Evolutionary conservation across 108 stramenopile species (phyloP).

Genomic region (Seminavis robusta): DNA sequence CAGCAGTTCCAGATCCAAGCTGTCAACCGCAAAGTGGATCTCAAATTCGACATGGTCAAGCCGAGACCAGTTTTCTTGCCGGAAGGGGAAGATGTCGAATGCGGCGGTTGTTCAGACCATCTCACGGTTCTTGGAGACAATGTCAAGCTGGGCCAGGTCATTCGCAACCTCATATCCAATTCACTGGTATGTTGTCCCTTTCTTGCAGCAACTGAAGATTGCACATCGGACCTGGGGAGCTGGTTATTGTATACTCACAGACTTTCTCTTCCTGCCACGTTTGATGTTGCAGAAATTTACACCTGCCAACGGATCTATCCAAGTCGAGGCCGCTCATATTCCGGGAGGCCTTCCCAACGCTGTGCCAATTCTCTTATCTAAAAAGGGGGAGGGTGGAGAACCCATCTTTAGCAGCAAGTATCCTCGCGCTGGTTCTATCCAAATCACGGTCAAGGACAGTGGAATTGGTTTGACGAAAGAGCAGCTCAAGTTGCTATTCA

Average conservation of each 20-base stretch:
- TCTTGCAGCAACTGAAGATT: too few species aligned
- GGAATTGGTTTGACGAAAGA: slow-evolving; percentile 55
- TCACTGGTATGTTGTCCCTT: too few species aligned
- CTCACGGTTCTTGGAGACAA: slow-evolving; percentile 32
- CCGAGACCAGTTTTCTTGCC: neutral
- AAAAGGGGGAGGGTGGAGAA: too few species aligned
- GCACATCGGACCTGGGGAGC: too few species aligned
- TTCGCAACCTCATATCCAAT: slow-evolving; percentile 59
- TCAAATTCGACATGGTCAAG: neutral
- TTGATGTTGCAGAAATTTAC: slow-evolving; percentile 69
- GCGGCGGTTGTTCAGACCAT: neutral
- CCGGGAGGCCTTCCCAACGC: too few species aligned
- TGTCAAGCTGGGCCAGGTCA: slow-evolving; percentile 29
- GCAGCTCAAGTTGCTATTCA: slow-evolving; percentile 42
- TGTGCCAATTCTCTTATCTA: neutral
- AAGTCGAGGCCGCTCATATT: neutral
- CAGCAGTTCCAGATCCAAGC: slow-evolving; percentile 24
- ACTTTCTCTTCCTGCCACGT: too few species aligned
- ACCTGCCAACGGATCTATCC: slow-evolving; percentile 14
- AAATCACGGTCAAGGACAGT: slow-evolving; percentile 33
- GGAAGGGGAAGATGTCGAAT: too few species aligned
- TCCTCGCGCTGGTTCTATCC: slow-evolving; percentile 2
- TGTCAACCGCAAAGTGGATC: slow-evolving; percentile 15
- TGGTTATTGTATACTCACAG: too few species aligned
- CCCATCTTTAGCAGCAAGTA: too few species aligned